Base-by-base conservation (phyloP, 2,329 filamentous ascomycete species). In the Celoporthe dispersa region DNA sequence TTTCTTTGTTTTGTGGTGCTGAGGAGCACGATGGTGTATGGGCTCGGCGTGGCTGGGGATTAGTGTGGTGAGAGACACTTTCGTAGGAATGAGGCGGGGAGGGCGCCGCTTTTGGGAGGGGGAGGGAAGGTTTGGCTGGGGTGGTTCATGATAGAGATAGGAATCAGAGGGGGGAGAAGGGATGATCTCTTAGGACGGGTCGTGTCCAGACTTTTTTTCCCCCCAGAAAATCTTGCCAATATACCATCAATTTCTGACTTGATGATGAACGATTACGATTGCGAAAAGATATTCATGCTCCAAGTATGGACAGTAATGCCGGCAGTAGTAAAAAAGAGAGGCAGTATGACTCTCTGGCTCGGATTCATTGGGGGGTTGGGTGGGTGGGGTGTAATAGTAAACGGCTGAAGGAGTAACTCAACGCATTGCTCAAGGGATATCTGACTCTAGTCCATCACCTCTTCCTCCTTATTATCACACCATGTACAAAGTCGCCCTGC, bases 21-120 rank as follows among this genome's bases (percentile, higher is more conserved):
- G n/a, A 67, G 69, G 19, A 71, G 69, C 39, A 64, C 67, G n/a
- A 55, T 71, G 16, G 59, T 71, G 35, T 63, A 71, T n/a, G 69
- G 69, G n/a, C 59, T 71, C 28, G 66, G 69, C 41, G 69, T 48
- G 22, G n/a, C 63, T 71, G 66, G 67, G 16, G 11, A 71, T 71
- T 14, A 69, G 69, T 28, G 28, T 64, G 28, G 62, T 37, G 12
- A 35, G 12, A 35, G 67, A 28, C 68, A 68, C 37, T 60, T 69
- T 25, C 41, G 69, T 16, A 69, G 67, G 48, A n/a, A 16, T 28
- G 62, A 22, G 19, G 63, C 48, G n/a, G 69, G 69, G 35, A 55
- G 60, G 31, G 69, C 67, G 22, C 69, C 69, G 22, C 51, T 71
- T 0, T 59, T 71, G 3, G 67, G 69, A n/a, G 66, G 28, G 22